Evolutionary conservation across 768 basidiomycete genomes (phyloP).

Genomic region (Cystofilobasidium macerans): DNA sequence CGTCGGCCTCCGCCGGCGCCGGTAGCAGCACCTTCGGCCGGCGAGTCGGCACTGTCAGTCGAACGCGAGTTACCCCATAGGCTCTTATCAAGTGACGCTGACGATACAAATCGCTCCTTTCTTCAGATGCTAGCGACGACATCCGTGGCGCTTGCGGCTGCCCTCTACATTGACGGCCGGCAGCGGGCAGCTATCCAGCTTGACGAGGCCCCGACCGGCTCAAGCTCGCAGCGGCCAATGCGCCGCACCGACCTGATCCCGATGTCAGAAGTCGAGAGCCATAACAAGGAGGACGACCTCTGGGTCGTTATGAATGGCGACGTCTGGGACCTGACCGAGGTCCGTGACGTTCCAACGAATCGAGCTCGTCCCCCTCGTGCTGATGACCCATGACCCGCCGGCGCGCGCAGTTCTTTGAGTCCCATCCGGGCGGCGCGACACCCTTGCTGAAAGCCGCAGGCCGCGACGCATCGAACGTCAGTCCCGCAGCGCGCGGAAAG

Average conservation of each 20-base stretch:
- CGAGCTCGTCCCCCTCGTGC: neutral
- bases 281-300: constrained; percentile 32
- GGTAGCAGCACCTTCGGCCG: too few relatives aligned
- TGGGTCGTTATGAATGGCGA: constrained; percentile 37
- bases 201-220: neutral
- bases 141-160: neutral
- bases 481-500: neutral
- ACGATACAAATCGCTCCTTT: too few relatives aligned
- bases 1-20: neutral
- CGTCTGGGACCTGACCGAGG: constrained; percentile 37
- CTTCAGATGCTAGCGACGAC: neutral
- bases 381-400: neutral
- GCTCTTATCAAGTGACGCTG: too few relatives aligned
- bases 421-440: constrained; percentile 35
- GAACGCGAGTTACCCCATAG: too few relatives aligned
- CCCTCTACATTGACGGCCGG: neutral
- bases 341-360: constrained; percentile 27
- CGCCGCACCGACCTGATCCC: constrained; percentile 30
- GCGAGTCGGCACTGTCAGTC: too few relatives aligned
- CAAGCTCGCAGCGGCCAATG: constrained; percentile 6
- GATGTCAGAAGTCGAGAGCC: constrained; percentile 35
- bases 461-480: constrained; percentile 31
- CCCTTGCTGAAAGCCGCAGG: constrained; percentile 35
- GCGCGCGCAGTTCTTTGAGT: constrained; percentile 32
- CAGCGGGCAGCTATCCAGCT: neutral